Evolutionary conservation across 2,329 filamentous ascomycete species (phyloP).

Genomic region (Colletotrichum tamarilloi): DNA sequence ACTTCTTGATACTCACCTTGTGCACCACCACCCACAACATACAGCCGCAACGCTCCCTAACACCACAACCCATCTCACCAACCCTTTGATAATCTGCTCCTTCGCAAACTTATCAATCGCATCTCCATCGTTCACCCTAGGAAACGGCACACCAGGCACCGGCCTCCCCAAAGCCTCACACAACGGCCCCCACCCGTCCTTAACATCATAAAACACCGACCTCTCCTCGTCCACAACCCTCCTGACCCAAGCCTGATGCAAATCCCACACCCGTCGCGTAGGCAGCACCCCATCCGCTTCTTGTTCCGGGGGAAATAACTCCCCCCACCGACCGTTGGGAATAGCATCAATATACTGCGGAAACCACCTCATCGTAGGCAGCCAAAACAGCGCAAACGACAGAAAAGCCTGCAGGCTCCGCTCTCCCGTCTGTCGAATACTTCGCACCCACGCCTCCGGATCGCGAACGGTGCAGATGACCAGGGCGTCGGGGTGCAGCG

Average conservation of each 20-base stretch:
- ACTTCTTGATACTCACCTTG: background rate
- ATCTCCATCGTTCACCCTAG: slow-evolving; percentile 13
- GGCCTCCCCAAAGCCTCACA: slow-evolving; percentile 45
- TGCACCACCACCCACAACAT: background rate
- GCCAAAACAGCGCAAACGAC: background rate
- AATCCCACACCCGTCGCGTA: slow-evolving; percentile 36
- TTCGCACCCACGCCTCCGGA: slow-evolving; percentile 35
- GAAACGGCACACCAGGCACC: slow-evolving; percentile 44
- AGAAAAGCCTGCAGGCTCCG: background rate
- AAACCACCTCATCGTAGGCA: background rate
- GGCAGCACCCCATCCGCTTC: background rate
- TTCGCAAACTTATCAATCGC: background rate
- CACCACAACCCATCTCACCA: background rate
- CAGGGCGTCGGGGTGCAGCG: slow-evolving; percentile 38
- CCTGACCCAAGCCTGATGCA: slow-evolving; percentile 17
- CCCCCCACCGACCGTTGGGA: background rate
- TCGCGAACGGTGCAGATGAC: slow-evolving; percentile 39
- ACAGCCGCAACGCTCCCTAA: background rate
- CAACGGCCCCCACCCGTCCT: slow-evolving; percentile 47
- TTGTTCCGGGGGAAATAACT: background rate
- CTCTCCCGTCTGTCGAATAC: slow-evolving; percentile 33
- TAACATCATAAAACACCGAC: slow-evolving; percentile 41
- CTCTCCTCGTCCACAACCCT: slow-evolving; percentile 40
- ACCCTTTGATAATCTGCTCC: background rate
- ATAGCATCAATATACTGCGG: background rate